Base-by-base conservation (phyloP, 2,329 filamentous ascomycete genomes). In the Dothideomycetes sp. region DNA sequence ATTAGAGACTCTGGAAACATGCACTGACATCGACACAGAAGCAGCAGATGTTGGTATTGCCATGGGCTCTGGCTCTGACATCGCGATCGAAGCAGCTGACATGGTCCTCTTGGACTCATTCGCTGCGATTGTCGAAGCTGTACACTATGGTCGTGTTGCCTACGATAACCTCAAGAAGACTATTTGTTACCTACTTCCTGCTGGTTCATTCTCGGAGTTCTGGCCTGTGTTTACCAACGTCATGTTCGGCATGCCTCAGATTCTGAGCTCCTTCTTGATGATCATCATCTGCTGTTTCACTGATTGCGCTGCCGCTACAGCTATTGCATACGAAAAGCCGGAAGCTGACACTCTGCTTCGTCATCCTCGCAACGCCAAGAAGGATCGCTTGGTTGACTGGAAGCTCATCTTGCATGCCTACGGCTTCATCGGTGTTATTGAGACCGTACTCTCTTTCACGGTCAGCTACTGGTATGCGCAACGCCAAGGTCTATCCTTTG, bases 121-220 rank as follows among this genome's bases (percentile, higher is more conserved):
- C 52, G 70, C 75, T 0, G 80, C 78, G 2, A 73, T 88, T 22
- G 75, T 86, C 4, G 73, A 81, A 52, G 83, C 82, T 1, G 75
- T 87, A 2, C 68, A 77, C 46, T 84, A 81, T 43, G 82, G 82
- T 0, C 72, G 82, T 11, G 73, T 84, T 4, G 79, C 86, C n/a
- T 87, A 83, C 58, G 79, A 86, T 56, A 87, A 87, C 50, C 61
- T 87, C 37, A 82, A 84, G 56, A 87, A 88, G 67, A 80, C 75
- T 0, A 75, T 84, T 45, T 73, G 76, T n/a, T 86, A 86, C 52
- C 65, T 86, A 2, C 66, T 86, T 0, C 81, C 81, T 0, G 82
- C 82, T 0, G 81, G 82, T 2, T 75, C 68, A n/a, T 86, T 84
- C 56, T 75, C 73, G 38, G 82, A 87, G 54, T 81, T 87, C 58